A percentile compares a stretch with the other conserved stretches of the same genome.
Evolutionary conservation across 1,139 yeast species (phyloP).

Genomic region (Yamadazyma atlantica): DNA sequence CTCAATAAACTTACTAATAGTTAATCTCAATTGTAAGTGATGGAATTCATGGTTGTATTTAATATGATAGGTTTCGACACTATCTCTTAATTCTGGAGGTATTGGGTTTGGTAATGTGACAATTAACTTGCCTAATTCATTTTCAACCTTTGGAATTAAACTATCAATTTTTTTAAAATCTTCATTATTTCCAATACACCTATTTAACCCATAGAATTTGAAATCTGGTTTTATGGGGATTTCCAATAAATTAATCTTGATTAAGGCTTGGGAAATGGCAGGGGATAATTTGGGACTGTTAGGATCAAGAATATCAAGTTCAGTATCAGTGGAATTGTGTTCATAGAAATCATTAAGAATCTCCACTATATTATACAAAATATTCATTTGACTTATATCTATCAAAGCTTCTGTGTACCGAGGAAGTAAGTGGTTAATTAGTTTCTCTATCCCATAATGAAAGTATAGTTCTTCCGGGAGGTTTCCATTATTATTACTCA

Average conservation of each 20-base stretch:
- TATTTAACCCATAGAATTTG: constrained; percentile 52
- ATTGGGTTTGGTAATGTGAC: constrained; percentile 36
- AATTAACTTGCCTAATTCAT: constrained; percentile 24
- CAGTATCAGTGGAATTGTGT: background rate
- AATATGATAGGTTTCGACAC: constrained; percentile 15
- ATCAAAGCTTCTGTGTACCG: constrained; percentile 41
- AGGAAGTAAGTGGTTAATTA: constrained; percentile 33
- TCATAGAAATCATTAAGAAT: constrained; percentile 25
- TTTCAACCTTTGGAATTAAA: constrained; percentile 29
- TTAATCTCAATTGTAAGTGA: constrained; percentile 35
- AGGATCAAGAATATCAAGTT: background rate
- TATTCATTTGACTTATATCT: constrained; percentile 38
- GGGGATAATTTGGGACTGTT: constrained; percentile 27
- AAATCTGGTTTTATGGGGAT: constrained; percentile 41
- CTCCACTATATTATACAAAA: constrained; percentile 38
- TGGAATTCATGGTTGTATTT: constrained; percentile 45
- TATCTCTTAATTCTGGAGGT: constrained; percentile 1
- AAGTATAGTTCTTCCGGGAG: constrained; percentile 7
- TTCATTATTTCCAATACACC: constrained; percentile 51
- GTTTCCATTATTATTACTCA: constrained; percentile 7
- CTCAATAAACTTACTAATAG: constrained; percentile 47
- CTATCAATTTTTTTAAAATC: constrained; percentile 35
- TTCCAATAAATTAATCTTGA: constrained; percentile 40
- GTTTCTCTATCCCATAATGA: constrained; percentile 16
- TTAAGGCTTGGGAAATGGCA: constrained; percentile 33